Evolutionary conservation across 2,329 filamentous ascomycete genomes (phyloP).

Genomic region (Myotisia sp.): DNA sequence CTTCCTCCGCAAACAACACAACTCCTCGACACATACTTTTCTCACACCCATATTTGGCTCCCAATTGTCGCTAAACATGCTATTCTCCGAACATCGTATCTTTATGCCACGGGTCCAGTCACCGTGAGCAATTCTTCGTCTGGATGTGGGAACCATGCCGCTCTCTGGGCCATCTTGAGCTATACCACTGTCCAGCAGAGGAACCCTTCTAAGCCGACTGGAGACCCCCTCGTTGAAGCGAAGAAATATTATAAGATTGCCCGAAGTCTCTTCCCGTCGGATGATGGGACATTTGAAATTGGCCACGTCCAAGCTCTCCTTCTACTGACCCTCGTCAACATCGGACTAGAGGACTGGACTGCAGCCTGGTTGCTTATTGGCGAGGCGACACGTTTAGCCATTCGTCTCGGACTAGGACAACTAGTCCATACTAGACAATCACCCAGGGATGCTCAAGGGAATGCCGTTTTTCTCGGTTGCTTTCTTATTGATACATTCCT

Average conservation of each 20-base stretch:
- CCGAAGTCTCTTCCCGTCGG: constrained; percentile 25
- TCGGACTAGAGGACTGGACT: constrained; percentile 33
- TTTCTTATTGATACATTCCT: constrained; percentile 41
- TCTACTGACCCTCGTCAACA: constrained; percentile 36
- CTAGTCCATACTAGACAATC: not conserved
- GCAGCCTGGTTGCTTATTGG: constrained; percentile 42
- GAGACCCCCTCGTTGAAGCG: constrained; percentile 12
- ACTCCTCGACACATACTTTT: constrained; percentile 44
- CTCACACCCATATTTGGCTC: constrained; percentile 45
- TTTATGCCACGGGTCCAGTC: constrained; percentile 34
- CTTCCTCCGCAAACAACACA: constrained; percentile 39
- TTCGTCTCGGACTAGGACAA: constrained; percentile 24
- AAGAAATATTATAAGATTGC: constrained; percentile 25
- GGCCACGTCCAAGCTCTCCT: constrained; percentile 33
- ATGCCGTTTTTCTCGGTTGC: constrained; percentile 38
- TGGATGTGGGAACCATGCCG: constrained; percentile 30
- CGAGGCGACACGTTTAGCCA: constrained; percentile 36
- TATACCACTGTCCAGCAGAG: constrained; percentile 26
- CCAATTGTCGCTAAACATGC: constrained; percentile 46
- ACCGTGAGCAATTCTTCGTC: constrained; percentile 17
- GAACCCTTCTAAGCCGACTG: constrained; percentile 1
- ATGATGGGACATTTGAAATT: constrained; percentile 26
- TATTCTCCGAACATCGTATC: constrained; percentile 42
- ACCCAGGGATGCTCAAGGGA: constrained; percentile 15
- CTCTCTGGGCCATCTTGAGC: constrained; percentile 31